Evolutionary conservation across 306 rosid species (phyloP).

Genomic region (Alnus glutinosa): DNA sequence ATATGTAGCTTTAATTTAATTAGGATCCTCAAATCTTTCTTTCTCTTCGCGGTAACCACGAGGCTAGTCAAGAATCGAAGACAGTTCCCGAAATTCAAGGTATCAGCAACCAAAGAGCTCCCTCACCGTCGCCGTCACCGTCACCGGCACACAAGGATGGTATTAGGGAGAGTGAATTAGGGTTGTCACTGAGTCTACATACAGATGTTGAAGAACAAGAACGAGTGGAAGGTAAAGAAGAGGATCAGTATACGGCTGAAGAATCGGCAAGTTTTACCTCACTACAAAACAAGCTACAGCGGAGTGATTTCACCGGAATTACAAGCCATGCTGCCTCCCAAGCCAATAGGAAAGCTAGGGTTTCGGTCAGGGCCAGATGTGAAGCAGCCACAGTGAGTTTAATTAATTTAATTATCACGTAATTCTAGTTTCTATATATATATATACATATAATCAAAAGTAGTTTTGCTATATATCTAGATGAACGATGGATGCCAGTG

Average conservation of each 20-base stretch:
- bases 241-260: constrained; percentile 15
- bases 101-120: constrained; percentile 25
- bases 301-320: constrained; percentile 32
- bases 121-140: constrained; percentile 19
- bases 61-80: constrained; percentile 31
- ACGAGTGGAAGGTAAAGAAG: constrained; percentile 20
- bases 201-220: constrained; percentile 37
- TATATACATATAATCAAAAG: background rate
- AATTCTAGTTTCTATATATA: too few species aligned
- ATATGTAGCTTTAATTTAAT: constrained; percentile 9
- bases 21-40: constrained; percentile 59
- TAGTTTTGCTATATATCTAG: constrained; percentile 27
- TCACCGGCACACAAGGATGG: constrained; percentile 29
- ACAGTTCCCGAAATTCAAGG: constrained; percentile 31
- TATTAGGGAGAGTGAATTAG: constrained; percentile 46
- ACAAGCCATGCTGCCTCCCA: constrained; percentile 44
- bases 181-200: constrained; percentile 68
- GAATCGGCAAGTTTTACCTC: constrained; percentile 25
- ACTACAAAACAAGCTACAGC: constrained; percentile 50
- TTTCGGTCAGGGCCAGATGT: constrained; percentile 95
- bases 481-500: constrained; percentile 97
- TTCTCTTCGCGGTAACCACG: constrained; percentile 43
- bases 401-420: background rate
- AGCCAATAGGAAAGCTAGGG: constrained; percentile 89
- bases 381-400: constrained; percentile 79